Conservation (phyloP, 495 filamentous ascomycete genomes). For the Hypomontagnella submonticulosa region DNA sequence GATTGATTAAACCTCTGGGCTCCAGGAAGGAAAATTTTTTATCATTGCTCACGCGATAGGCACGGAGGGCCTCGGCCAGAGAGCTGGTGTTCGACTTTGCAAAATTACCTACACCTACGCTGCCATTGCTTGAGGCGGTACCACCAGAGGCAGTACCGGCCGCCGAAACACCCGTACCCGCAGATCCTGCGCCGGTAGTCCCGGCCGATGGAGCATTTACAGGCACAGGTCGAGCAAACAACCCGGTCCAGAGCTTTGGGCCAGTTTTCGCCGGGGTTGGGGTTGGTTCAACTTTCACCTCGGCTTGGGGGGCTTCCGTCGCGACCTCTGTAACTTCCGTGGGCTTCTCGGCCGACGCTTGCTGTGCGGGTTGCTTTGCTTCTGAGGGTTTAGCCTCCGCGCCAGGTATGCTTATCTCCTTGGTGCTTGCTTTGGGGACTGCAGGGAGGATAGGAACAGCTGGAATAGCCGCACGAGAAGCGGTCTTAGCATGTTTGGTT, state of each 20-base stretch:
- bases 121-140: constrained; percentile 22
- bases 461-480: constrained; percentile 63
- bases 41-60: constrained; percentile 68
- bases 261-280: constrained; percentile 55
- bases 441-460: constrained; percentile 75
- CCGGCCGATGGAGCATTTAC: constrained; percentile 39
- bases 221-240: constrained; percentile 68
- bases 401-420: constrained; percentile 52
- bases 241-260: constrained; percentile 82
- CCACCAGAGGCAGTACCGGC: constrained; percentile 15
- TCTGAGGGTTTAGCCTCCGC: constrained; percentile 41
- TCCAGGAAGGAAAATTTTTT: constrained; percentile 85
- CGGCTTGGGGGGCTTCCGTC: constrained; percentile 33
- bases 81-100: constrained; percentile 70
- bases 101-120: constrained; percentile 47
- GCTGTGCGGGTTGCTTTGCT: constrained; percentile 53
- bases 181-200: constrained; percentile 45
- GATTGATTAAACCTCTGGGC: constrained; percentile 94
- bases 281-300: constrained; percentile 48
- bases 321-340: constrained; percentile 36
- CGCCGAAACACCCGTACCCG: constrained; percentile 31
- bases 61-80: constrained; percentile 75
- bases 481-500: constrained; percentile 57
- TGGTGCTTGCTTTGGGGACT: constrained; percentile 65
- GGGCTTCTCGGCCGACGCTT: constrained; percentile 38